A percentile compares a stretch with the other conserved stretches of the same genome.
Conservation (phyloP, 805 yeast species). For the Huiozyma sinensis region DNA sequence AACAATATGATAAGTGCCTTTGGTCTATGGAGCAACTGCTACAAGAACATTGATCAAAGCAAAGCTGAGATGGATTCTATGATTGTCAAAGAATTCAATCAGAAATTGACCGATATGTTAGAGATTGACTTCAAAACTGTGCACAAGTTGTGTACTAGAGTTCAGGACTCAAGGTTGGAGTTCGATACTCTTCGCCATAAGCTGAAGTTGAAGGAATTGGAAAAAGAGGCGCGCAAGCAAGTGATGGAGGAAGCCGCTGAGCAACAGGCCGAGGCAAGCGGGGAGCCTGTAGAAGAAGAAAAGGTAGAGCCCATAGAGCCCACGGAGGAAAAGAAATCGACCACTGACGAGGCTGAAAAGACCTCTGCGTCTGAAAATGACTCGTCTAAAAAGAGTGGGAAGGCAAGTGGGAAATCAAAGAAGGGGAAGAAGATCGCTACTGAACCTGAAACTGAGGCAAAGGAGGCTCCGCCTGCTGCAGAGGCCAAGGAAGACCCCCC, state of each 20-base stretch:
- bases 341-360: neutral
- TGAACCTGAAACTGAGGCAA: slow-evolving; percentile 3
- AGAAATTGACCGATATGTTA: slow-evolving; percentile 41
- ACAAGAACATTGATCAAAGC: slow-evolving; percentile 54
- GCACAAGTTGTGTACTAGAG: slow-evolving; percentile 50
- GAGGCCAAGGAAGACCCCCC: neutral
- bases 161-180: slow-evolving; percentile 56
- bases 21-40: slow-evolving; percentile 42
- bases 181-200: slow-evolving; percentile 64
- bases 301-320: neutral
- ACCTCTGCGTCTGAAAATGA: neutral
- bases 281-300: neutral
- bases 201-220: slow-evolving; percentile 26
- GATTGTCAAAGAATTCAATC: slow-evolving; percentile 49
- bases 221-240: slow-evolving; percentile 14
- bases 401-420: neutral
- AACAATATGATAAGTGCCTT: slow-evolving; percentile 34
- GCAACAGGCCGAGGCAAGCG: slow-evolving; percentile 1
- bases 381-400: neutral
- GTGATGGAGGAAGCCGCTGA: slow-evolving; percentile 3
- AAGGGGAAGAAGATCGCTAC: neutral
- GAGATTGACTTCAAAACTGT: slow-evolving; percentile 52
- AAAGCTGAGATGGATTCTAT: slow-evolving; percentile 61
- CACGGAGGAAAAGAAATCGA: slow-evolving; percentile 2
- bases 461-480: neutral